Evolutionary conservation across 2,329 filamentous ascomycete species (phyloP), one percentile per base, ranked within the genome.

Genomic region (Cladosporium sp.): DNA sequence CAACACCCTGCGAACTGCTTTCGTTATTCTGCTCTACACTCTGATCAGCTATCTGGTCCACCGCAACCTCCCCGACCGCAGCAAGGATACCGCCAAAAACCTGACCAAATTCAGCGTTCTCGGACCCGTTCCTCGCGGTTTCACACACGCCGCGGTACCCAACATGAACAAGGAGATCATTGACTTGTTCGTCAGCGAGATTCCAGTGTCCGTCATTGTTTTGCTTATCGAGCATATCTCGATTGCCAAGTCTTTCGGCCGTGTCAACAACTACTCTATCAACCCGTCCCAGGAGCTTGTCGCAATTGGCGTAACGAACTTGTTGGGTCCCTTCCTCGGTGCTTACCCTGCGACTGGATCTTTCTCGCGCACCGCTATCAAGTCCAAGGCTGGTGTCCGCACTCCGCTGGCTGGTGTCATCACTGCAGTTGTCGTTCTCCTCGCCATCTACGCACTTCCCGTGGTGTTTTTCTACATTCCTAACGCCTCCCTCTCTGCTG

Each of bases 271-370:
- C 72, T 98, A 98, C 70, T 85, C 82, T 13, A 96, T 98, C 65
- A 84, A 96, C 59, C 91, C 93, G 0, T 96, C 92, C 0, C 92
- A 98, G 67, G 92, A 98, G 67, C 80, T 98, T 71, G 88, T 98
- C 40, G 92, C 89, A 18, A 95, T 97, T 57, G 92, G 92, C 55
- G 81, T 96, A 20, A 86, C 85, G 30, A 97, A 97, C 65, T 75
- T 97, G 32, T 76, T 97, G 7, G 91, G 88, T 0, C 90, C 93
- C 2, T 95, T 97, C 72, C 77, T 97, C 2, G 93, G 92, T 43
- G 93, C 79, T 2, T 98, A 95, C 63, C 88, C 92, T 12, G 87
- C 89, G 0, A 98, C 92, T 2, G 93, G 93, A 1, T 97, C 93
- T 2, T 97, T 97, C 76, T 95, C 88, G 30, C 84, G 93, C 54